Evolutionary conservation across 768 basidiomycete genomes (phyloP).

Genomic region (Multifurca ochricompacta): DNA sequence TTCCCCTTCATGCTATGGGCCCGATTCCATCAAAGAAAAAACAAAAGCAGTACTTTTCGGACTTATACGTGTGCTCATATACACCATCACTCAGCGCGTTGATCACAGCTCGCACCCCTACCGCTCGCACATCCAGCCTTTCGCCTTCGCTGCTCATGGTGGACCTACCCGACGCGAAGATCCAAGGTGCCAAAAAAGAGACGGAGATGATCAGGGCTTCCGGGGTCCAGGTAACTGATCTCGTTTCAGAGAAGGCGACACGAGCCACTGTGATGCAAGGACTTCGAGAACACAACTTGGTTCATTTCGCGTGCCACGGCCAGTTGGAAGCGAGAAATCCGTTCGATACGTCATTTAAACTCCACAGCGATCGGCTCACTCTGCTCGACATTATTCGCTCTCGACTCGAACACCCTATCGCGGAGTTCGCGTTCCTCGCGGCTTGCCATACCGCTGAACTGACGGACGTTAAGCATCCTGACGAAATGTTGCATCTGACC

Average conservation of each 20-base stretch:
- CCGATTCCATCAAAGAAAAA: background rate
- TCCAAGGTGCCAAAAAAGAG: background rate
- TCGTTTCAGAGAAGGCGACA: background rate
- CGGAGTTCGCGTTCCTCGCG: conserved; percentile 10
- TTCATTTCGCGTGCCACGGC: conserved; percentile 1
- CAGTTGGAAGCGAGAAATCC: background rate
- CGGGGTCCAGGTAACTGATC: background rate
- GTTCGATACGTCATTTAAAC: background rate
- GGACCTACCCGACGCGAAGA: background rate
- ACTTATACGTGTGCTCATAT: conserved; percentile 15
- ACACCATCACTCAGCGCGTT: conserved; percentile 5
- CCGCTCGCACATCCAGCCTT: background rate
- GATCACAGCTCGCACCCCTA: background rate
- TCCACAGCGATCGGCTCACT: background rate
- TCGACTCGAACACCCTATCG: background rate
- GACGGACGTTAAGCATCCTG: too few species aligned
- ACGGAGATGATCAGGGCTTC: background rate
- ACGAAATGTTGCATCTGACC: too few species aligned
- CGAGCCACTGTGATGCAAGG: background rate
- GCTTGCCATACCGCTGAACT: background rate
- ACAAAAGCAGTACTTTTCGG: background rate
- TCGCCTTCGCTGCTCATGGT: background rate
- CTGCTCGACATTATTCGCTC: background rate
- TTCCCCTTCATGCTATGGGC: conserved; percentile 17
- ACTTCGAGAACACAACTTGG: background rate